phyloP scores from a whole-genome alignment of 495 filamentous ascomycete genomes.

The Evernia prunastri region DNA sequence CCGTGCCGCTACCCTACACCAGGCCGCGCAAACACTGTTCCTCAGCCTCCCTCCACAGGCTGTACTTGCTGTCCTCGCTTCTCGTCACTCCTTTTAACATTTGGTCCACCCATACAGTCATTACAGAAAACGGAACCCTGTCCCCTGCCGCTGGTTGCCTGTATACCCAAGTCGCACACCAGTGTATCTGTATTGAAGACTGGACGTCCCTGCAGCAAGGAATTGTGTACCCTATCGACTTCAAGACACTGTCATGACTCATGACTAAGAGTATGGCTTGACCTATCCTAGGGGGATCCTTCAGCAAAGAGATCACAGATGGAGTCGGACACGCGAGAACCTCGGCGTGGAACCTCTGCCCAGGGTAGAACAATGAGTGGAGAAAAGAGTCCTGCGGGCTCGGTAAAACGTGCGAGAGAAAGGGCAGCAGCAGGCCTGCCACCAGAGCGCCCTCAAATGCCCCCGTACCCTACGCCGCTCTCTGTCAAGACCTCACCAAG shows the following conservation, averaged over 20 bases:
- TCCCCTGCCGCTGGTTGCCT: background rate
- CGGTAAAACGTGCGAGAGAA: slow-evolving; percentile 46
- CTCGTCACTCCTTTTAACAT: background rate
- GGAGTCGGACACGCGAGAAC: slow-evolving; percentile 22
- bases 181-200: background rate
- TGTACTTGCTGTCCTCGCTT: background rate
- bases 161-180: background rate
- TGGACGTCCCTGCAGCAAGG: background rate
- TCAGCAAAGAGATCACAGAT: background rate
- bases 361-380: slow-evolving; percentile 13
- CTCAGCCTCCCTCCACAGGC: background rate
- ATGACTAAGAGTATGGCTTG: slow-evolving; percentile 11
- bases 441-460: slow-evolving; percentile 27
- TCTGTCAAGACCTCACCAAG: slow-evolving; percentile 27
- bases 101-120: background rate
- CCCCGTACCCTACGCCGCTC: slow-evolving; percentile 24
- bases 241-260: background rate
- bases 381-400: slow-evolving; percentile 31
- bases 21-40: background rate
- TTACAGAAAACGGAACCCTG: slow-evolving; percentile 1
- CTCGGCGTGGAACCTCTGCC: background rate
- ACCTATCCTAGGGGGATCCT: background rate
- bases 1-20: background rate
- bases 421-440: slow-evolving; percentile 46
- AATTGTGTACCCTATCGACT: background rate